Evolutionary conservation across 2,329 filamentous ascomycete species (phyloP), one percentile per base, ranked within the genome.

Genomic region (Fusarium sp.): DNA sequence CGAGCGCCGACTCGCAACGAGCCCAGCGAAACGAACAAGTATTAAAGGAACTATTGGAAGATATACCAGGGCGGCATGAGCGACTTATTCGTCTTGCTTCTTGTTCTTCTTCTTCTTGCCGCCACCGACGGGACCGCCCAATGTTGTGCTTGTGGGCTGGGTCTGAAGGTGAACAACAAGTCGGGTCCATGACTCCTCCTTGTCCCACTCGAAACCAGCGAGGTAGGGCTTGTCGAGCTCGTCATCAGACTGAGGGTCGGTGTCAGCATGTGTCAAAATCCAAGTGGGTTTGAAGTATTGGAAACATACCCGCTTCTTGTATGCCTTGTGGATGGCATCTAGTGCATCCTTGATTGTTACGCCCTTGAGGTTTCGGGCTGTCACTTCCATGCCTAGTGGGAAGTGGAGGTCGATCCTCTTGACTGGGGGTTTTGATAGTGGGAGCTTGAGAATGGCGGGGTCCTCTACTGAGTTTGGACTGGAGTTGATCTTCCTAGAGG

Each of bases 311-410:
- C 93, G 90, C 88, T 97, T 97, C 86, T 96, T 96, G 84, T 92
- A 96, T 70, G 91, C 87, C 84, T 97, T 97, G 85, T 97, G 84
- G 79, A 98, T 97, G 72, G 92, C 94, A 77, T 97, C 93, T 77
- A 97, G 76, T 56, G 93, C 93, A 78, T 98, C 94, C 83, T 97
- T 97, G 84, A 98, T 94, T 54, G 94, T 98, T 69, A 98, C 93
- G 53, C 94, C 94, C 79, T 93, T 94, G 71, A 93, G 81, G 80
- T 97, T 98, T 73, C 94, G 87, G 74, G 93, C 94, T 29, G 90
- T 91, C 68, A 97, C 91, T 74, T 94, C 89, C 53, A 95, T 85
- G 47, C 94, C 94, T 49, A 96, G 83, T 13, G 92, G 91, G 84
- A 96, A 97, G 79, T 93, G 88, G 42, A 98, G 84, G 79, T 97